Conservation (phyloP, 2,329 filamentous ascomycete genomes). For the Pleomassaria siparia region DNA sequence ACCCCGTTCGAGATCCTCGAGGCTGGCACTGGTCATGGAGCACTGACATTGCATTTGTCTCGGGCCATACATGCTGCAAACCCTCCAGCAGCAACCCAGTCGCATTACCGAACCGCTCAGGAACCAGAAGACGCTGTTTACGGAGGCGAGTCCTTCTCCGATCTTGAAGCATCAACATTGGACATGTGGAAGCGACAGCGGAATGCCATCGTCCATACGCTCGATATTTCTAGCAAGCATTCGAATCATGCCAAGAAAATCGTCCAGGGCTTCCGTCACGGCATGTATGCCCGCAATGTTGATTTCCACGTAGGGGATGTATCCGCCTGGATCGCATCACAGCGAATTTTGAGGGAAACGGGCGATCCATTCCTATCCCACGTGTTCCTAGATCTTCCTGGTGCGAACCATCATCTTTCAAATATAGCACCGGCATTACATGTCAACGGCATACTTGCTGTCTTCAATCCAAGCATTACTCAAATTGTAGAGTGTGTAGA, state of each 20-base stretch:
- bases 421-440: conserved; percentile 61
- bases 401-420: conserved; percentile 56
- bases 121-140: conserved; percentile 34
- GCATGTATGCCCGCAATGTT: conserved; percentile 69
- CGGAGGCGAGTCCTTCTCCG: conserved; percentile 34
- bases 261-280: conserved; percentile 67
- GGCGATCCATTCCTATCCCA: conserved; percentile 67
- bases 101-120: conserved; percentile 16
- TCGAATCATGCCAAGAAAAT: conserved; percentile 65
- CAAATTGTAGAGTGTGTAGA: conserved; percentile 69
- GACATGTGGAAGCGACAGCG: conserved; percentile 50
- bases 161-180: conserved; percentile 29
- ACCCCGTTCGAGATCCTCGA: conserved; percentile 73
- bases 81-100: conserved; percentile 48
- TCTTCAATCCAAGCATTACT: conserved; percentile 78
- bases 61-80: conserved; percentile 77
- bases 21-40: conserved; percentile 82
- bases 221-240: conserved; percentile 66
- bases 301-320: conserved; percentile 74
- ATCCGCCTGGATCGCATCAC: conserved; percentile 61
- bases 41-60: conserved; percentile 73
- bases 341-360: conserved; percentile 37
- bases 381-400: conserved; percentile 73
- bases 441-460: conserved; percentile 64
- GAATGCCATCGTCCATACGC: conserved; percentile 71